Base-by-base conservation (phyloP, 108 stramenopile genomes). In the Nitzschia putrida region DNA sequence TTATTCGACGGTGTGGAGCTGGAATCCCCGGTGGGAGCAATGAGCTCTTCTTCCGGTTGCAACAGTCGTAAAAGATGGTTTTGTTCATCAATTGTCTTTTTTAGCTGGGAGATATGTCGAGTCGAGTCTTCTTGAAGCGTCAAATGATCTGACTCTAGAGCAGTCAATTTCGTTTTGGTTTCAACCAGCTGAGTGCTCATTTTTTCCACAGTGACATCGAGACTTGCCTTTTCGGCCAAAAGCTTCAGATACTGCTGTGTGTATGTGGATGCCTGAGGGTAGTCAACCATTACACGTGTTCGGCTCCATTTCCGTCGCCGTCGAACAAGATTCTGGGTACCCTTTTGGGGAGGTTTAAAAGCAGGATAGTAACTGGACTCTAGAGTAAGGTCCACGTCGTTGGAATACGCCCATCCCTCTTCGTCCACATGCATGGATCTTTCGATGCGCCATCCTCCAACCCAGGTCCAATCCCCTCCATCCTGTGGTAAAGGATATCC, bases 301-400 rank as follows among this genome's bases (percentile, higher is more conserved):
- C 86, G 74, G 6, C 57, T 78, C 86, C 86, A 87, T 63, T 74
- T 83, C 14, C 86, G 78, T 22, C 81, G 50, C 29, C 86, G 80
- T 54, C 64, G 56, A 9, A 71, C 53, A 14, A 71, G 34, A 53
- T 71, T 74, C 18, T 41, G 18, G 5, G 61, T 69, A 0, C 73
- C 73, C 11, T 25, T n/a, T 34, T 74, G 25, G 42, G 68, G 78
- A 23, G 53, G 53, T 22, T 69, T 53, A n/a, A 69, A 73, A n/a
- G 70, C 69, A 14, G 47, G 37, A 44, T 66, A 43, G 13, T 74
- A 71, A 13, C 40, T 47, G 34, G 63, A 61, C 10, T 79, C 79
- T 20, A 65, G 12, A 21, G 66, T 69, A 21, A 77, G 25, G 7
- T 76, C 56, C 22, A 64, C 37, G 23, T 58, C 71, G 22, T 79